Base-by-base conservation (phyloP, 257 asterid genomes). In the Solanum sitiens region DNA sequence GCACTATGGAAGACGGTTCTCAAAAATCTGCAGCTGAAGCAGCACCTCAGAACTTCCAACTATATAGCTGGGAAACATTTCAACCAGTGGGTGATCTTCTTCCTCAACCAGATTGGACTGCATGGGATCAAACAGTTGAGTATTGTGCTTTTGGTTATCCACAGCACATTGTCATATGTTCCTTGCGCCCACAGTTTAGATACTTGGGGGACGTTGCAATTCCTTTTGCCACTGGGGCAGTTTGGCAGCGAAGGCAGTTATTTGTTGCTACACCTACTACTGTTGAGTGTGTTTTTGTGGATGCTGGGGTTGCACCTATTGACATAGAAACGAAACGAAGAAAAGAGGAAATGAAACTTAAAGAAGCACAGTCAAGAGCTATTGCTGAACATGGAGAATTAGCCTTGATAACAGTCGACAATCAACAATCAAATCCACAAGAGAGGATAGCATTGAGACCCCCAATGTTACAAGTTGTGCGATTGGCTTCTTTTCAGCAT, bases 81-180 rank as follows among this genome's bases (percentile, higher is more conserved):
- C 95, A 97, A 92, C 98, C 99, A 0, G 98, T 97, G 73, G 99
- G 99, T 83, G 95, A 93, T 87, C 99, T 97, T 94, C 98, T 97
- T 87, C 99, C 99, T 85, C 99, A 97, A 90, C 99, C 99, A 40
- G 99, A 96, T 86, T 97, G 99, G 99, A 95, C 98, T 11, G 98
- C 98, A 63, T 97, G 99, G 99, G 99, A 97, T 89, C 99, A 96
- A 88, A 96, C 99, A 68, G 98, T 97, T 89, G 99, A 97, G 88
- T 97, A 97, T 89, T 96, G 99, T 91, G 99, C 99, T 88, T 97
- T 95, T 86, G 99, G 95, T 63, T 97, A 97, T 89, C 99, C 91
- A 87, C 95, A 94, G 39, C 89, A 97, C 91, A 94, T 97, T 86
- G 99, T 94, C 88, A 93, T 97, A 92, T 97, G 98, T 87, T 93